Percentiles rank a stretch among this genome's conserved stretches.
Evolutionary conservation across 805 yeast species (phyloP).

Genomic region (Saturnispora halmiae): DNA sequence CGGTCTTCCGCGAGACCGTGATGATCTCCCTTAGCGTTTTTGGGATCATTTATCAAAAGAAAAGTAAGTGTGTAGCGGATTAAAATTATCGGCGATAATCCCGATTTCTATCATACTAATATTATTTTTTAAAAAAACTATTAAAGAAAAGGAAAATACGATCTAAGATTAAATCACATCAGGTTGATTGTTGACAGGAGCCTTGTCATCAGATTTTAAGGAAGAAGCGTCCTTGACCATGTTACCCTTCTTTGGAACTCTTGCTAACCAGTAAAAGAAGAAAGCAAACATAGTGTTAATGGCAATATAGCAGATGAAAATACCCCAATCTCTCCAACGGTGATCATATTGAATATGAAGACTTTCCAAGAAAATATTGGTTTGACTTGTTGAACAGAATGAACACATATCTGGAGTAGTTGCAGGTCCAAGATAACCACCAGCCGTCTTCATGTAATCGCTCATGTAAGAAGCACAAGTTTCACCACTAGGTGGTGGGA

Average conservation of each 20-base stretch:
- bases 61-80: neutral
- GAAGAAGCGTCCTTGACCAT: slow-evolving; percentile 25
- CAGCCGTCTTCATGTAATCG: slow-evolving; percentile 29
- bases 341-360: slow-evolving; percentile 34
- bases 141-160: neutral
- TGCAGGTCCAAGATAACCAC: slow-evolving; percentile 40
- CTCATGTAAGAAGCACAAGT: slow-evolving; percentile 51
- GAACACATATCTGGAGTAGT: slow-evolving; percentile 44
- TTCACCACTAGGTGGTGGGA: slow-evolving; percentile 45
- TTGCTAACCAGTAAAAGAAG: slow-evolving; percentile 44
- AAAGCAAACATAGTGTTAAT: slow-evolving; percentile 32
- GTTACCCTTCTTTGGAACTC: slow-evolving; percentile 60
- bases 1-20: slow-evolving; percentile 37
- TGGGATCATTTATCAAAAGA: slow-evolving; percentile 12
- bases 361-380: slow-evolving; percentile 49
- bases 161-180: slow-evolving; percentile 12
- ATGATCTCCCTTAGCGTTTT: slow-evolving; percentile 34
- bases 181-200: slow-evolving; percentile 11
- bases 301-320: slow-evolving; percentile 40
- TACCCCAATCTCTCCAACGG: slow-evolving; percentile 61
- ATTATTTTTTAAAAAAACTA: slow-evolving; percentile 1
- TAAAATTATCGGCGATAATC: too few relatives aligned
- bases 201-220: slow-evolving; percentile 16
- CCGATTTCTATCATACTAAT: neutral
- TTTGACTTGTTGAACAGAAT: slow-evolving; percentile 48